These are phyloP conservation scores for Evernia prunastri DNA, from an alignment of 495 filamentous ascomycete genomes.

Conservation along the genomic window DNA sequence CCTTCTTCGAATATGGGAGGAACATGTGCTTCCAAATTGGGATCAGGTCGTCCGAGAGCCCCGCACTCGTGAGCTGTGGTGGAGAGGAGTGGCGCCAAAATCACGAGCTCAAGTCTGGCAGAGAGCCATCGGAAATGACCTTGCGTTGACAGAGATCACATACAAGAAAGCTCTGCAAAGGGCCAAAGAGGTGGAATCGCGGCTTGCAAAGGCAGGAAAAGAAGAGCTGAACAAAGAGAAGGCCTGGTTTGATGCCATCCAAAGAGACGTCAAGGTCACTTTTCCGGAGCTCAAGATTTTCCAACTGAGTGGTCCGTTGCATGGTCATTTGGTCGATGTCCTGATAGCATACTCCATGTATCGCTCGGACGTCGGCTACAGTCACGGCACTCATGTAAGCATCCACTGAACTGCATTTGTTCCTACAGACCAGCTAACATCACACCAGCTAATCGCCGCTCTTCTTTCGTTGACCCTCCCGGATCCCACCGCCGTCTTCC, in stretches of 20 bases:
- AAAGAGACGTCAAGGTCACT: conserved; percentile 59
- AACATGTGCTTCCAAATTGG: conserved; percentile 83
- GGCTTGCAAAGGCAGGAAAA: conserved; percentile 35
- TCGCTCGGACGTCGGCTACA: conserved; percentile 85
- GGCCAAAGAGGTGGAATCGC: conserved; percentile 59
- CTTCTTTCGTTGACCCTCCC: conserved; percentile 81
- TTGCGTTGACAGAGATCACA: conserved; percentile 66
- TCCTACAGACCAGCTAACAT: conserved; percentile 12
- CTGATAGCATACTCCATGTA: conserved; percentile 90
- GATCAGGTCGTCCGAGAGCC: conserved; percentile 64
- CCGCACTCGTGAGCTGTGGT: conserved; percentile 84
- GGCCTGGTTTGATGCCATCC: conserved; percentile 65
- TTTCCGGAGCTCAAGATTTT: conserved; percentile 84
- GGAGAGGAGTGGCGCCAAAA: conserved; percentile 78
- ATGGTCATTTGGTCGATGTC: conserved; percentile 69
- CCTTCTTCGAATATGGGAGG: conserved; percentile 74
- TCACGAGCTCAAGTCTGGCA: conserved; percentile 81
- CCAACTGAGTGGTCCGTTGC: conserved; percentile 64
- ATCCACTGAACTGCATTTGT: conserved; percentile 9
- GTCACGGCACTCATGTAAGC: conserved; percentile 74
- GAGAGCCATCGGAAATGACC: conserved; percentile 81
- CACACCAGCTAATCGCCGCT: conserved; percentile 65
- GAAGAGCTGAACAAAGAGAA: conserved; percentile 44
- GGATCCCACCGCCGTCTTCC: conserved; percentile 64
- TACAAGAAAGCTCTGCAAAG: conserved; percentile 73